These are phyloP conservation scores for Melaleuca quinquenervia DNA, from an alignment of 345 rosid genomes.

Conservation along the genomic window DNA sequence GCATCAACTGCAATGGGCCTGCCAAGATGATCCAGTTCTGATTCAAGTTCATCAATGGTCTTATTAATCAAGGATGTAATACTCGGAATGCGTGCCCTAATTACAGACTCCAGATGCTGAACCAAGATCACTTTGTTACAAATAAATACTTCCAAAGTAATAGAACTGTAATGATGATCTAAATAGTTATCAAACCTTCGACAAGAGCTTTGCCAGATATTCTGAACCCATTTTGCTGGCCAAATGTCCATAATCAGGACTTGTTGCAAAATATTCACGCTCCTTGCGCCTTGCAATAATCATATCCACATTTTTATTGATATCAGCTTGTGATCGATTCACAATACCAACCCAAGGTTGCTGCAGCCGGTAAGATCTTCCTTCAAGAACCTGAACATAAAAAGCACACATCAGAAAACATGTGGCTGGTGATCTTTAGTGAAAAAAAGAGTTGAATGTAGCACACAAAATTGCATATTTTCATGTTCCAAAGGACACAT, in stretches of 20 bases:
- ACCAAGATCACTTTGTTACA: conserved; percentile 6
- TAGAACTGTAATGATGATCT: background rate
- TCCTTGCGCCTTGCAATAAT: conserved; percentile 81
- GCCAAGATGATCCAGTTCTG: conserved; percentile 83
- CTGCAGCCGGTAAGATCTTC: conserved; percentile 79
- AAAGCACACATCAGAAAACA: background rate
- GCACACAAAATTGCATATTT: background rate
- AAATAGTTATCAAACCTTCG: conserved; percentile 42
- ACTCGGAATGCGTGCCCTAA: conserved; percentile 79
- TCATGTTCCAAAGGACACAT: background rate
- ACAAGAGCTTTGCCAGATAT: conserved; percentile 90
- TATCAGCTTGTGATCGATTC: conserved; percentile 97
- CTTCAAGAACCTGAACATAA: conserved; percentile 69
- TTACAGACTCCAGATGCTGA: conserved; percentile 89
- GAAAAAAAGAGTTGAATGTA: background rate
- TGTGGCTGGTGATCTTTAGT: background rate
- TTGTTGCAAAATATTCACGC: conserved; percentile 78
- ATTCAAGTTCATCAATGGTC: conserved; percentile 80
- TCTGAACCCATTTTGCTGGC: conserved; percentile 93
- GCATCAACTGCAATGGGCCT: conserved; percentile 86
- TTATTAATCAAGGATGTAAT: conserved; percentile 82
- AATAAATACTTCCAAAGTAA: background rate
- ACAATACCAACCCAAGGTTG: conserved; percentile 98
- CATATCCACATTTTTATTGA: conserved; percentile 85
- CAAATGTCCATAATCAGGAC: conserved; percentile 90